phyloP scores from a whole-genome alignment of 2,329 filamentous ascomycete genomes.

The Alternaria sp. region DNA sequence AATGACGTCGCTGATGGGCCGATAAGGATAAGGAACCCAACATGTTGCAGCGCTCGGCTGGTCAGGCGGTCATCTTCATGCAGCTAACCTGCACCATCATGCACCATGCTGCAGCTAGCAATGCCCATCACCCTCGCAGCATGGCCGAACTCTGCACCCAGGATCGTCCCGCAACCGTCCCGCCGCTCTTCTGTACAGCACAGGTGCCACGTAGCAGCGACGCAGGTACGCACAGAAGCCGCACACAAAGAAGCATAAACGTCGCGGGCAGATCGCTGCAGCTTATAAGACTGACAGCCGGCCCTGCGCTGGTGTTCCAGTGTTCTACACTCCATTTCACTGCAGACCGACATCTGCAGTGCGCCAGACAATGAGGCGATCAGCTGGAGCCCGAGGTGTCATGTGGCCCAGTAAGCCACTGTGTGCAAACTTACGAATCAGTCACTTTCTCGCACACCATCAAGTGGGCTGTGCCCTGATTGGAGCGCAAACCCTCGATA shows the following conservation, averaged over 20 bases:
- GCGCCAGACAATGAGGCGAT: conserved; percentile 43
- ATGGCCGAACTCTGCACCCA: conserved; percentile 36
- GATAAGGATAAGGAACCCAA: conserved; percentile 33
- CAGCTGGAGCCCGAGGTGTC: conserved; percentile 44
- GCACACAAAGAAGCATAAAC: conserved; percentile 34
- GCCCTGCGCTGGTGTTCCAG: conserved; percentile 19
- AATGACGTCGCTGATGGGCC: conserved; percentile 29
- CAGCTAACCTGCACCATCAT: conserved; percentile 1
- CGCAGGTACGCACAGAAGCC: conserved; percentile 40
- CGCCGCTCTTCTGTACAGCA: conserved; percentile 41
- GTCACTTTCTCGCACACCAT: conserved; percentile 46
- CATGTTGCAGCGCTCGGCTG: conserved; percentile 12
- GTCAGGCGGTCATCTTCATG: conserved; percentile 21
- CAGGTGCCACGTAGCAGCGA: conserved; percentile 48
- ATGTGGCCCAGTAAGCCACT: conserved; percentile 49
- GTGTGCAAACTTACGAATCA: conserved; percentile 46
- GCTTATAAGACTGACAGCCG: conserved; percentile 32
- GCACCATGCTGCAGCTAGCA: conserved; percentile 37
- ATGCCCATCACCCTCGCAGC: conserved; percentile 33
- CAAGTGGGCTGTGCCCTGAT: conserved; percentile 33
- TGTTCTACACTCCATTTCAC: conserved; percentile 26
- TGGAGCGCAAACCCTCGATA: conserved; percentile 37
- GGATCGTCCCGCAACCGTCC: conserved; percentile 48
- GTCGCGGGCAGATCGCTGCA: conserved; percentile 22
- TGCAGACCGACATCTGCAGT: conserved; percentile 30